These are phyloP conservation scores for Odontarrhena argentea DNA, from an alignment of 345 rosid genomes.

Conservation along the genomic window DNA sequence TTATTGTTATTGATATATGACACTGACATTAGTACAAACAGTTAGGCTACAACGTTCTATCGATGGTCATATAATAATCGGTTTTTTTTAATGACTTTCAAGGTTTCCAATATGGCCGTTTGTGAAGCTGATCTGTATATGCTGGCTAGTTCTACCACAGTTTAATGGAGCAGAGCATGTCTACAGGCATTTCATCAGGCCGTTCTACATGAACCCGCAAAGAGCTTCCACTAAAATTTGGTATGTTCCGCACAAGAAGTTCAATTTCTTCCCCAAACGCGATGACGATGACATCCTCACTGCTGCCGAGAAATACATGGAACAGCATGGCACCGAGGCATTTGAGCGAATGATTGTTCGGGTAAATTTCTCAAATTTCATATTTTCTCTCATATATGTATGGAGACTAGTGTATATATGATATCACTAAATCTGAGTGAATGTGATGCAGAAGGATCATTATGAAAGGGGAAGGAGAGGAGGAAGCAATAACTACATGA, in stretches of 20 bases:
- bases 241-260: conserved; percentile 87
- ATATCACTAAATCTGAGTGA: neutral
- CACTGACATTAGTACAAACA: too few species aligned
- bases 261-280: conserved; percentile 51
- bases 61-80: neutral
- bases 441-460: conserved; percentile 60
- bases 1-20: neutral
- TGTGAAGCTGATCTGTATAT: conserved; percentile 70
- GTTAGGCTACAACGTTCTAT: too few species aligned
- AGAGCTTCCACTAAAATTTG: conserved; percentile 70
- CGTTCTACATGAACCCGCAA: conserved; percentile 70
- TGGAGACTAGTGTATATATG: neutral
- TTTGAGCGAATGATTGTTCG: conserved; percentile 77
- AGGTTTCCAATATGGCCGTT: conserved; percentile 95
- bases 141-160: conserved; percentile 93
- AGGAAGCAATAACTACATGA: conserved; percentile 59
- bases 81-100: conserved; percentile 4
- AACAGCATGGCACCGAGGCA: conserved; percentile 81
- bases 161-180: conserved; percentile 94
- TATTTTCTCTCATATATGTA: neutral
- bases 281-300: conserved; percentile 70
- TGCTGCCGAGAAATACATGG: conserved; percentile 83
- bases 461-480: conserved; percentile 61
- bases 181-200: conserved; percentile 80
- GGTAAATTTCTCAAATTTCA: conserved; percentile 44